These are phyloP conservation scores for Pulveroboletus sp. DNA, from an alignment of 768 basidiomycete genomes.

Conservation along the genomic window DNA sequence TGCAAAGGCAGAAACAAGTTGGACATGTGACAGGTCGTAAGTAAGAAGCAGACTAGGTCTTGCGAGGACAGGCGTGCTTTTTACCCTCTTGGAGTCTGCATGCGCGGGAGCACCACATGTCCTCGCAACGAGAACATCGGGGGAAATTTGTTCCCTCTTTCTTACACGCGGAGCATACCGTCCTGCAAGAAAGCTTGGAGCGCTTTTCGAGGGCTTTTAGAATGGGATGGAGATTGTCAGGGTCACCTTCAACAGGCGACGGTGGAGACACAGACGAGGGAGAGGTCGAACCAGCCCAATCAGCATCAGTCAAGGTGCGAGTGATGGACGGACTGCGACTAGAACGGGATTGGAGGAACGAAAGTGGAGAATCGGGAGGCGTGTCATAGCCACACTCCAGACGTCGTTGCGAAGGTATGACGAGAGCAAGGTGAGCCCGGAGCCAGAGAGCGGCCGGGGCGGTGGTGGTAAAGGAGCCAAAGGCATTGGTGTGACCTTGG, in stretches of 20 bases:
- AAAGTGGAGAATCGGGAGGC: conserved; percentile 29
- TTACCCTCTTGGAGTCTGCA: conserved; percentile 53
- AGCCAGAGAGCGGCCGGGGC: conserved; percentile 32
- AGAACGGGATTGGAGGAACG: conserved; percentile 15
- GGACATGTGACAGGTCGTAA: background rate
- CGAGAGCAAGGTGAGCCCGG: conserved; percentile 15
- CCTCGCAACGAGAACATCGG: conserved; percentile 54
- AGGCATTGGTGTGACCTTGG: conserved; percentile 25
- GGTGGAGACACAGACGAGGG: conserved; percentile 13
- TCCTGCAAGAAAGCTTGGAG: conserved; percentile 45
- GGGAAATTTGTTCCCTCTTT: conserved; percentile 55
- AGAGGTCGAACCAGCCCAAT: conserved; percentile 11
- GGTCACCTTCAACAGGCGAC: conserved; percentile 10
- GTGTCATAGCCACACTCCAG: conserved; percentile 20
- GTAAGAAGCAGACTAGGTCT: conserved; percentile 5
- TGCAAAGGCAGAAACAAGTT: no score
- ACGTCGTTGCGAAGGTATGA: conserved; percentile 9
- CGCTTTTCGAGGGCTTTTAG: conserved; percentile 48
- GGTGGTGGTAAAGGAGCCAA: conserved; percentile 41
- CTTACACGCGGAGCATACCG: conserved; percentile 49
- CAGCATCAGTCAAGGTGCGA: conserved; percentile 34
- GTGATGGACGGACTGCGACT: conserved; percentile 38
- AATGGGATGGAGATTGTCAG: conserved; percentile 37
- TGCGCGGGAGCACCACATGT: conserved; percentile 61
- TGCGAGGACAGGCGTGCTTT: conserved; percentile 43